Conservation (phyloP, 768 basidiomycete genomes). For the Boletus barrowsii region DNA sequence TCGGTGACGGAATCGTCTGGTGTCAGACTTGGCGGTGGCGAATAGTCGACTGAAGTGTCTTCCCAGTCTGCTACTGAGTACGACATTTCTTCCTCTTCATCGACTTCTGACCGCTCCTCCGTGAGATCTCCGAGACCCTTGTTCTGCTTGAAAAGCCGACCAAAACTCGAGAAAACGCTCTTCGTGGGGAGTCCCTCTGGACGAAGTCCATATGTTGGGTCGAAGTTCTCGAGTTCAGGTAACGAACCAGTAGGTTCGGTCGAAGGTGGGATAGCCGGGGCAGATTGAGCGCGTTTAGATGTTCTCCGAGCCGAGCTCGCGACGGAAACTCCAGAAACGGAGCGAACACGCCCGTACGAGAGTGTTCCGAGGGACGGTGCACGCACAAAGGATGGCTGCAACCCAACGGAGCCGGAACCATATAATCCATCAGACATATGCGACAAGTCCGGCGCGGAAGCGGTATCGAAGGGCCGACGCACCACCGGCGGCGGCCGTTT, state of each 20-base stretch:
- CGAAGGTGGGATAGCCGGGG: slow-evolving; percentile 18
- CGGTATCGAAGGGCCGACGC: slow-evolving; percentile 35
- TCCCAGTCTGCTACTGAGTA: slow-evolving; percentile 75
- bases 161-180: slow-evolving; percentile 76
- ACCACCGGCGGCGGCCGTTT: slow-evolving; percentile 44
- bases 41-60: slow-evolving; percentile 46
- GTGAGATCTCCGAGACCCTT: slow-evolving; percentile 78
- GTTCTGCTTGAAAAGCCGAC: slow-evolving; percentile 63
- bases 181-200: slow-evolving; percentile 88
- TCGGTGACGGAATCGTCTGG: slow-evolving; percentile 51
- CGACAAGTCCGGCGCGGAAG: slow-evolving; percentile 42
- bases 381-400: slow-evolving; percentile 26
- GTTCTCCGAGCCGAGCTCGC: slow-evolving; percentile 31
- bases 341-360: slow-evolving; percentile 34
- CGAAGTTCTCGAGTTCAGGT: slow-evolving; percentile 75
- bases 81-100: slow-evolving; percentile 41
- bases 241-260: slow-evolving; percentile 29
- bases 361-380: slow-evolving; percentile 20
- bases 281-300: slow-evolving; percentile 15
- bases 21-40: slow-evolving; percentile 43
- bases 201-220: slow-evolving; percentile 93
- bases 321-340: slow-evolving; percentile 41
- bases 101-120: slow-evolving; percentile 52
- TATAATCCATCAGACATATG: slow-evolving; percentile 18
- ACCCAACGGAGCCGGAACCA: slow-evolving; percentile 8